phyloP scores from a whole-genome alignment of 139 green algal species.

The Chlorella vulgaris region DNA sequence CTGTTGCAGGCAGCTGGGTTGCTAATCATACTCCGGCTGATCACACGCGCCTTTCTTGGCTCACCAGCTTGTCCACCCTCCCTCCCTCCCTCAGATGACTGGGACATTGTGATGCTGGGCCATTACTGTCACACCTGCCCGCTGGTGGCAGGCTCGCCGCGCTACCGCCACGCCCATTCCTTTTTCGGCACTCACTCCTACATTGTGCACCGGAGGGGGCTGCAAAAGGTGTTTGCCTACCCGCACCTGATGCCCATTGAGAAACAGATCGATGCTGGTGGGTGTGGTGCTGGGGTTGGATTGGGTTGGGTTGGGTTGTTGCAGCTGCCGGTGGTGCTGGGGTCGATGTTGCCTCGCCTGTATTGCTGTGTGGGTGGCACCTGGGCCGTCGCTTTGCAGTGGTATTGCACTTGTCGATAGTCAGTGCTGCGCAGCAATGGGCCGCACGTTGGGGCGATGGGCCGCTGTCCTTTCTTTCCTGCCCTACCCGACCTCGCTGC shows the following conservation, averaged over 20 bases:
- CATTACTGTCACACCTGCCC: slow-evolving; percentile 27
- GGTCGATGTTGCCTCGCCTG: background rate
- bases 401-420: too few species aligned
- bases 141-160: background rate
- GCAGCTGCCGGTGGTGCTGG: background rate
- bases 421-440: too few species aligned
- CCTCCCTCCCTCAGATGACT: slow-evolving; percentile 15
- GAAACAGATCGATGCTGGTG: slow-evolving; percentile 28
- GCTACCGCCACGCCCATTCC: slow-evolving; percentile 1
- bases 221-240: slow-evolving; percentile 34
- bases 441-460: too few species aligned
- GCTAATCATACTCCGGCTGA: too few species aligned
- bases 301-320: too few species aligned
- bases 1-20: too few species aligned
- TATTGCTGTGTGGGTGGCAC: background rate
- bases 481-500: too few species aligned
- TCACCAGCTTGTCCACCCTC: too few species aligned
- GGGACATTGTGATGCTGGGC: slow-evolving; percentile 25
- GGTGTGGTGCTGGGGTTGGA: background rate
- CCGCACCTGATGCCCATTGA: slow-evolving; percentile 19
- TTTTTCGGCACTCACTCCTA: slow-evolving; percentile 36
- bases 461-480: too few species aligned
- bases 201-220: slow-evolving; percentile 20
- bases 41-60: too few species aligned
- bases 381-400: too few species aligned